phyloP scores from a whole-genome alignment of 1,284 basidiomycete species.

The Mixia osmundae region DNA sequence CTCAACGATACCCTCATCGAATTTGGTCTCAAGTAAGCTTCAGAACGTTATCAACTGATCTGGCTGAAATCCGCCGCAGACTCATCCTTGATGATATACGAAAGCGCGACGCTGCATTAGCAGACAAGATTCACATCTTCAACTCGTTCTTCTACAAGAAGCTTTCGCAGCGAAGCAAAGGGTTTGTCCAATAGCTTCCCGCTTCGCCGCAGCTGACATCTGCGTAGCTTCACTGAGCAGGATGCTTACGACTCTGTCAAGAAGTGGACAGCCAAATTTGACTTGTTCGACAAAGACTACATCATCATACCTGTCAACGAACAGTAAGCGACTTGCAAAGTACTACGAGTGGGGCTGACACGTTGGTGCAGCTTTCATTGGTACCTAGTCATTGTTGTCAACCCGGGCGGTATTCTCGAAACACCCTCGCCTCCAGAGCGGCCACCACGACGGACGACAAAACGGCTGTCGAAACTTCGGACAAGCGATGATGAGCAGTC shows the following conservation, averaged over 20 bases:
- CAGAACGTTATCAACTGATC: too few species aligned
- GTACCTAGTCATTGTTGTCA: constrained; percentile 85
- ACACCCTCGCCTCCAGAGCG: too few species aligned
- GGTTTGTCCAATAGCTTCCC: too few species aligned
- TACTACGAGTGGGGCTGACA: not conserved
- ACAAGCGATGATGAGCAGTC: too few species aligned
- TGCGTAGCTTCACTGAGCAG: too few species aligned
- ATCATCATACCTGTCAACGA: constrained; percentile 94
- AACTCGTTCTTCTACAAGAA: constrained; percentile 97
- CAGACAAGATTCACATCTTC: constrained; percentile 39
- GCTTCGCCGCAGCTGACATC: too few species aligned
- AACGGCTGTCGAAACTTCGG: too few species aligned
- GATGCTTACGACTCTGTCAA: constrained; percentile 56
- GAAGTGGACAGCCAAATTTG: constrained; percentile 69
- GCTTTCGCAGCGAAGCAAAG: constrained; percentile 36
- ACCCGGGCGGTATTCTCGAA: constrained; percentile 34
- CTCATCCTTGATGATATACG: not conserved
- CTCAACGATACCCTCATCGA: constrained; percentile 92
- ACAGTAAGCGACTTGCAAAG: constrained; percentile 32
- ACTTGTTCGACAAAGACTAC: constrained; percentile 76
- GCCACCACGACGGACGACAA: too few species aligned
- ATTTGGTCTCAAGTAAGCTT: constrained; percentile 74
- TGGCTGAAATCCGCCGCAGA: constrained; percentile 4
- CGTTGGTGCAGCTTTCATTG: constrained; percentile 49
- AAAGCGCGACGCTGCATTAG: constrained; percentile 37